Base-by-base conservation (phyloP, 163 green algal genomes). In the Chloroidium sp. region DNA sequence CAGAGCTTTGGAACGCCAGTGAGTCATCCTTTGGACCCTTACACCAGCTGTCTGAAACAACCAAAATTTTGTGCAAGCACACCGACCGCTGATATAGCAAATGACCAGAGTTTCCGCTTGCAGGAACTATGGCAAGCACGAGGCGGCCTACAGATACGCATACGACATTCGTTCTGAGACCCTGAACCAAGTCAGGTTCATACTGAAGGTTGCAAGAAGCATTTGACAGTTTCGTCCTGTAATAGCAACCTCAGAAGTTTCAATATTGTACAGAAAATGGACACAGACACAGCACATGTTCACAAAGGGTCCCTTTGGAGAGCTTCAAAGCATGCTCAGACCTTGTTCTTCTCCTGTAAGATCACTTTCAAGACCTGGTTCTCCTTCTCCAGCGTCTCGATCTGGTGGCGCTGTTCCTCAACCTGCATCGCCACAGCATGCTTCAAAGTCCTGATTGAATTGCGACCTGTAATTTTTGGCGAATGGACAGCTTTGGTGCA, bases 331-430 rank as follows among this genome's bases (percentile, higher is more conserved):
- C 64, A 10, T 6, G 64, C 64, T 72, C 64, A 72, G 6, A 10
- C 6, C 64, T 72, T 72, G 64, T 72, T 72, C 64, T 72, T 72
- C 64, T 72, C 64, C 64, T 72, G 64, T 10, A 72, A 72, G 64
- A 81, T 81, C 14, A 62, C 78, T 68, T 81, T 81, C 8, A 81
- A 68, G 1, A 81, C 67, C 78, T 77, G 67, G 57, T 76, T 81
- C 68, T 81, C 78, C 78, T 81, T 81, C 68, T 81, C 62, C 57
- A 81, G 64, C 57, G 36, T 14, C 67, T 76, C 78, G 12, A 81
- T 81, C 4, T 64, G 57, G 4, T 68, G 67, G 4, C 59, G 58
- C 67, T 81, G 78, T 10, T 76, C 78, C 67, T 81, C 78, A 14
- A 76, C 69, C 69, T 76, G 69, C 69, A 76, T 3, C 64, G 8